Evolutionary conservation across 2,329 filamentous ascomycete species (phyloP).

Genomic region (Chaetomiaceae sp.): DNA sequence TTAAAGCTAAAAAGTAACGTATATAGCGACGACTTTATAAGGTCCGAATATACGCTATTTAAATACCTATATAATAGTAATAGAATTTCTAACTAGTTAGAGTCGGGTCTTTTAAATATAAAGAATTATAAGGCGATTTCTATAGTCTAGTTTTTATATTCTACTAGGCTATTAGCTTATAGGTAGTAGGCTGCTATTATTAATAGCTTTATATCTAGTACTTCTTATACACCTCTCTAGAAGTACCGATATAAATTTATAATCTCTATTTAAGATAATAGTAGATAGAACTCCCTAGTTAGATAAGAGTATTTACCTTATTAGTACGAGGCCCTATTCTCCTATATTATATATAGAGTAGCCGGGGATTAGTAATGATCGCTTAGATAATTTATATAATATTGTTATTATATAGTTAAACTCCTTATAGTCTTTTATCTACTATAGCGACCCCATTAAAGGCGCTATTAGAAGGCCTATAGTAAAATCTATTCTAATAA

Average conservation of each 20-base stretch:
- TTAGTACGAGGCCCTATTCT: background rate
- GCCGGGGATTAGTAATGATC: too few relatives aligned
- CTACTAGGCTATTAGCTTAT: background rate
- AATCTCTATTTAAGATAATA: too few relatives aligned
- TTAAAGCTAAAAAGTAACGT: background rate
- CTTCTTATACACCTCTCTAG: background rate
- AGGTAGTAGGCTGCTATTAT: background rate
- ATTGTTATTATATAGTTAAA: background rate
- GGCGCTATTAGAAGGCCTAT: too few relatives aligned
- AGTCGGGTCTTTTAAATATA: background rate
- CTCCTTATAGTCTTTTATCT: background rate
- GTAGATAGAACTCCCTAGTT: background rate
- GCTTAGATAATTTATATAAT: background rate
- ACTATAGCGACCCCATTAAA: background rate
- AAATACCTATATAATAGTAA: background rate
- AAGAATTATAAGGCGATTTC: background rate
- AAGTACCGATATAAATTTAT: background rate
- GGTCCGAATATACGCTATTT: background rate
- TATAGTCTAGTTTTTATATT: conserved; percentile 5
- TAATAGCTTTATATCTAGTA: background rate
- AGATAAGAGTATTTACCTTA: background rate
- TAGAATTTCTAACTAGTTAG: background rate
- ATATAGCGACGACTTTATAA: background rate
- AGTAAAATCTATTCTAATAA: too few relatives aligned
- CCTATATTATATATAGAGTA: too few relatives aligned